Base-by-base conservation (phyloP, 768 basidiomycete species). In the Lactarius akahatsu region DNA sequence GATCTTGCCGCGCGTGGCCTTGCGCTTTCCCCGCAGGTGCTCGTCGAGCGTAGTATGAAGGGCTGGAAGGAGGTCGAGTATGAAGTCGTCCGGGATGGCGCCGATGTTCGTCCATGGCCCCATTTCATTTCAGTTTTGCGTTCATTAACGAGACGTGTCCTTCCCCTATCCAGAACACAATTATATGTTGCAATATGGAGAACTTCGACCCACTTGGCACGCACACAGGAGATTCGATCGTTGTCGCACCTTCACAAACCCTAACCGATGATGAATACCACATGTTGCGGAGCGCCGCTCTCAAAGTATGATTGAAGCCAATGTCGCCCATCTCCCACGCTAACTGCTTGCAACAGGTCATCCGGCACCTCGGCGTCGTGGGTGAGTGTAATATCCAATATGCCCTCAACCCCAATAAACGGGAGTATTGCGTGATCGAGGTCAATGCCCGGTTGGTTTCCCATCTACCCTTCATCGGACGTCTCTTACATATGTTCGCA, bases 51-150 rank as follows among this genome's bases (percentile, higher is more conserved):
- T 59, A 93, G 91, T 71, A 92, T 99, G 90, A 98, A 98, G 79
- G 97, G 97, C 36, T 99, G 97, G 97, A 99, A 99, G 76, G 97
- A 99, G 79, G 84, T 98, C 69, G 97, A 99, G 79, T 99, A 98
- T 72, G 97, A 99, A 76, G 97, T 99, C 68, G 97, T 98, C 73
- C 91, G 97, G 62, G 97, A 99, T 76, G 95, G 85, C 71, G 96
- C 96, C 59, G 97, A 99, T 78, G 93, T 94, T 77, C 71, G 91
- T 86, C 5, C 20, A 54, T 28, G 64, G 56, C 58, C 59, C 23
- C 30, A 65, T 45, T 57, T 56, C 23, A 36, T 40, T 26, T 15
- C 32, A 2, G 43, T 16, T 30, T 52, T 28, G 45, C 32, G 30
- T 59, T 34, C 28, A 30, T 28, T 63, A 58, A 67, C 50, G 30